phyloP scores from a whole-genome alignment of 1,284 basidiomycete species.

The Tausonia pullulans region DNA sequence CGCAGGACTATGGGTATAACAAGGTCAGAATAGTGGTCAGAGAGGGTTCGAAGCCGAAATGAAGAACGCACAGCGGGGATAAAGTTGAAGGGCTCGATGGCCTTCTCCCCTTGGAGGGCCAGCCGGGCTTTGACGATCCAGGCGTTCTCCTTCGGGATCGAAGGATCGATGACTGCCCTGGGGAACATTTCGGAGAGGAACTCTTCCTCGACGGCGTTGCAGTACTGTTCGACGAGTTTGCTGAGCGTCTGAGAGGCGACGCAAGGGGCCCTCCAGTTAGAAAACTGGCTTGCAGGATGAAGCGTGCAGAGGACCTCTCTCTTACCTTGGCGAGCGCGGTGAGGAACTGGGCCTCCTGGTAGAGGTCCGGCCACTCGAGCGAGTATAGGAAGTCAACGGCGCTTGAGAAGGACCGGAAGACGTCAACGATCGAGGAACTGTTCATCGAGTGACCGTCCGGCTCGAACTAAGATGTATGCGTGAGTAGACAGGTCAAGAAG shows the following conservation, averaged over 20 bases:
- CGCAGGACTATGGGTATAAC: conserved; percentile 54
- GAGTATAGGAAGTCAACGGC: conserved; percentile 80
- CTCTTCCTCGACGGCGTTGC: conserved; percentile 69
- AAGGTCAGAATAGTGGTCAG: not conserved
- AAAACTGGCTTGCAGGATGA: not conserved
- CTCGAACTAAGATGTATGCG: conserved; percentile 51
- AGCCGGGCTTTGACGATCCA: conserved; percentile 91
- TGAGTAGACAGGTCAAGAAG: not conserved
- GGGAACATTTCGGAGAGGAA: conserved; percentile 94
- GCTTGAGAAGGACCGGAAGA: conserved; percentile 87
- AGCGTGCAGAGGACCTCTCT: not conserved
- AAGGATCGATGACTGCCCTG: conserved; percentile 50
- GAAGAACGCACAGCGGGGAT: conserved; percentile 46
- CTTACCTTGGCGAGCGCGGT: conserved; percentile 73
- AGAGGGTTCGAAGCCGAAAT: not conserved
- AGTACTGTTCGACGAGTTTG: conserved; percentile 86
- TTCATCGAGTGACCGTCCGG: conserved; percentile 73
- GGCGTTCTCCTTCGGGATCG: conserved; percentile 67
- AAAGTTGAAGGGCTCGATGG: conserved; percentile 83
- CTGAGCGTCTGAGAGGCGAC: conserved; percentile 62
- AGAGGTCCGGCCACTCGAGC: conserved; percentile 82
- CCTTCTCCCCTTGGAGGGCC: conserved; percentile 65
- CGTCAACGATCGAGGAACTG: conserved; percentile 89
- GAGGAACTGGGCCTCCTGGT: conserved; percentile 80
- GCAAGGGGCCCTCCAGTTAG: not conserved